phyloP scores from a whole-genome alignment of 352 stramenopile genomes.

The Phytophthora pseudosyringae region DNA sequence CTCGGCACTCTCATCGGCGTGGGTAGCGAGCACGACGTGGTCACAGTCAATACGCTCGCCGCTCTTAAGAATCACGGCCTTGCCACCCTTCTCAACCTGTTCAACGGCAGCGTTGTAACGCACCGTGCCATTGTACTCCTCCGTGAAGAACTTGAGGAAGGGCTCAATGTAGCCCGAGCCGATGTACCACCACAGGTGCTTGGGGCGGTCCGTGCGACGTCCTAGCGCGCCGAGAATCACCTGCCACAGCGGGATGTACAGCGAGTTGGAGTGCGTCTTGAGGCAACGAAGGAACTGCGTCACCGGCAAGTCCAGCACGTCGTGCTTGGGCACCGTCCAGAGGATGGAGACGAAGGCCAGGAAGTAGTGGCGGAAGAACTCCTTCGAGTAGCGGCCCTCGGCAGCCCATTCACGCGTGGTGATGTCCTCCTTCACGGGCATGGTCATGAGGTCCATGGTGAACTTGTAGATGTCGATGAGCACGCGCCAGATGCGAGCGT shows the following conservation, averaged over 20 bases:
- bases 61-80: conserved; percentile 72
- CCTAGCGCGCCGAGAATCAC: conserved; percentile 79
- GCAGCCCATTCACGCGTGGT: conserved; percentile 82
- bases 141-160: conserved; percentile 88
- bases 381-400: conserved; percentile 73
- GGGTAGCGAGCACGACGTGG: conserved; percentile 84
- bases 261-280: conserved; percentile 87
- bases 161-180: conserved; percentile 85
- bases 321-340: conserved; percentile 85
- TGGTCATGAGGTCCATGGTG: conserved; percentile 86
- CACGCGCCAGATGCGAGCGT: conserved; percentile 82
- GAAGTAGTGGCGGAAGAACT: conserved; percentile 92
- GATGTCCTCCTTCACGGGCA: conserved; percentile 77
- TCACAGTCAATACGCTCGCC: conserved; percentile 85
- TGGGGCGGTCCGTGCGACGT: conserved; percentile 77
- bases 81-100: conserved; percentile 77
- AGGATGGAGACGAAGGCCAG: conserved; percentile 87
- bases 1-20: conserved; percentile 78
- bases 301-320: conserved; percentile 83
- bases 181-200: conserved; percentile 88
- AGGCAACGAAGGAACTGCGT: conserved; percentile 89
- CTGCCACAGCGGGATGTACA: conserved; percentile 90
- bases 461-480: conserved; percentile 90
- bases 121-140: conserved; percentile 80
- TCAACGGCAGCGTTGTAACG: conserved; percentile 78